A percentile compares a stretch with the other conserved stretches of the same genome.
These are phyloP conservation scores for Schwanniomyces yamadae DNA, from an alignment of 805 yeast genomes.

Conservation along the genomic window DNA sequence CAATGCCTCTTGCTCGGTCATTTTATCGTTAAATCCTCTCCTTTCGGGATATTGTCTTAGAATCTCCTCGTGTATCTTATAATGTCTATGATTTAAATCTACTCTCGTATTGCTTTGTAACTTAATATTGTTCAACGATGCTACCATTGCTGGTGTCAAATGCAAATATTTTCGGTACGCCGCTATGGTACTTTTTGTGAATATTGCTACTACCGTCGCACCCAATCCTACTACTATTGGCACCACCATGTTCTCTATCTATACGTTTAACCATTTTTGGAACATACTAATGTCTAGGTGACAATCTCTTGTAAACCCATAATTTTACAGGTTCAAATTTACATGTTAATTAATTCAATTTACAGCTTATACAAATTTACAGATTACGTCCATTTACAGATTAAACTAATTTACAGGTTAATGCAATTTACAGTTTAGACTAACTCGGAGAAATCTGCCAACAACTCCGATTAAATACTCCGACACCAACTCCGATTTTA, in stretches of 20 bases:
- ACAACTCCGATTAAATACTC: no score
- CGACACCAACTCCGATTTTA: no score
- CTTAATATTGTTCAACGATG: constrained; percentile 30
- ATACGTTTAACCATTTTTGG: no score
- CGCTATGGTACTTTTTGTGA: constrained; percentile 31
- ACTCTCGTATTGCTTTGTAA: constrained; percentile 11
- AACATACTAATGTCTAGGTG: no score
- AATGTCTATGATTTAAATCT: constrained; percentile 14
- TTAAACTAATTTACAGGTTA: no score
- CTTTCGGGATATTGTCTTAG: constrained; percentile 28
- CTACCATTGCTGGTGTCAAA: constrained; percentile 36
- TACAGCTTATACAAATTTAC: no score
- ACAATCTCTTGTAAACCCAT: no score
- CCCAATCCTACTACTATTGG: constrained; percentile 59
- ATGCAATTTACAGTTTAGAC: no score
- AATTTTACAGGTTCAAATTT: no score
- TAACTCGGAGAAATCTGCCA: no score
- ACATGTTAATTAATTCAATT: no score
- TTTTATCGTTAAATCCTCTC: constrained; percentile 31
- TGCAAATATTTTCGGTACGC: constrained; percentile 29
- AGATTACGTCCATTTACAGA: no score
- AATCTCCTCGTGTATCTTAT: constrained; percentile 12
- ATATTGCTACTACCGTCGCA: constrained; percentile 50
- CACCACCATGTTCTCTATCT: constrained; percentile 41
- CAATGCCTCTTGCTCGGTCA: constrained; percentile 46